Evolutionary conservation across 805 yeast species (phyloP).

Genomic region (Spathaspora sp.): DNA sequence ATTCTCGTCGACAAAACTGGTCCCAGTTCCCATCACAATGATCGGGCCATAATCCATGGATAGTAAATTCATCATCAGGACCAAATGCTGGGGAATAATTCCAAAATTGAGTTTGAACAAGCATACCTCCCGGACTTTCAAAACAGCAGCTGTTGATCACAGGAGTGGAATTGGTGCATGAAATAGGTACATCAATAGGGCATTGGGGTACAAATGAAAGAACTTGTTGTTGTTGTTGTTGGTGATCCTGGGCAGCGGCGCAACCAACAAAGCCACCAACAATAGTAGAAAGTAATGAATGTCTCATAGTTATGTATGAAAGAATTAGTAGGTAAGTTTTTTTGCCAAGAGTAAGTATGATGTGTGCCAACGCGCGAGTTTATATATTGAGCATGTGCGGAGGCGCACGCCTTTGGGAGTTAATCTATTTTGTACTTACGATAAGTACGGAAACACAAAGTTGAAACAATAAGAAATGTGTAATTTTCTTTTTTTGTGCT

Average conservation of each 20-base stretch:
- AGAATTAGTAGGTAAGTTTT: background rate
- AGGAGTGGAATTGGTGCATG: slow-evolving; percentile 52
- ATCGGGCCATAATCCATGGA: slow-evolving; percentile 46
- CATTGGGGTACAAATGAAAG: slow-evolving; percentile 25
- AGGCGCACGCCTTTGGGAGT: background rate
- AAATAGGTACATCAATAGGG: slow-evolving; percentile 55
- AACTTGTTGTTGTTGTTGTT: background rate
- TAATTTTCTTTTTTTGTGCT: no score
- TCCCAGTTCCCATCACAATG: slow-evolving; percentile 75
- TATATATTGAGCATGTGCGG: background rate
- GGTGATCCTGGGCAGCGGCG: background rate
- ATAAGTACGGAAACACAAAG: background rate
- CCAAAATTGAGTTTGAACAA: slow-evolving; percentile 91
- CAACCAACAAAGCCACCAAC: background rate
- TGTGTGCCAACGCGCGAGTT: background rate
- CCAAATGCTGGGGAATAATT: slow-evolving; percentile 61
- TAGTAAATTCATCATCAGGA: slow-evolving; percentile 30
- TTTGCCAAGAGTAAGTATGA: no score
- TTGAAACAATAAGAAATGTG: background rate
- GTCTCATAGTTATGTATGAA: background rate
- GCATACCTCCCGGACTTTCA: slow-evolving; percentile 72
- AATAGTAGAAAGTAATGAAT: background rate
- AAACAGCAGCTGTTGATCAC: slow-evolving; percentile 60
- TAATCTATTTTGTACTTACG: background rate
- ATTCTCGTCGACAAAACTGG: slow-evolving; percentile 67